phyloP scores from a whole-genome alignment of 2,329 filamentous ascomycete species.

The Epichloe typhina region DNA sequence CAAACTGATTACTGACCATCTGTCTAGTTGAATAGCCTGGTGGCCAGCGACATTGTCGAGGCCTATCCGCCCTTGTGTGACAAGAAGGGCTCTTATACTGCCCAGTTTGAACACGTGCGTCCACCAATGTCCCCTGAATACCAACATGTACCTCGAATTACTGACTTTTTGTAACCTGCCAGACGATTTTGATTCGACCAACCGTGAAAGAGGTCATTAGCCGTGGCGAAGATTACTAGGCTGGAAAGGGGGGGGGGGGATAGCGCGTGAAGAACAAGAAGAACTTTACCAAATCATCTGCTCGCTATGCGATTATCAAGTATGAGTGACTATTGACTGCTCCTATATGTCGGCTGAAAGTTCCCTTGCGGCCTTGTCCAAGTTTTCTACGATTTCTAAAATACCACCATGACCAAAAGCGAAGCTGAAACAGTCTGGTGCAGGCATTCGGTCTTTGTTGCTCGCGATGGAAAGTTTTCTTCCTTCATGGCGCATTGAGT shows the following conservation, averaged over 20 bases:
- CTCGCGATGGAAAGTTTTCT: no score
- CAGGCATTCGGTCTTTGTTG: no score
- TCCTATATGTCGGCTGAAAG: not conserved
- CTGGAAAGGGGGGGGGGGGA: constrained; percentile 5
- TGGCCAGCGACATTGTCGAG: constrained; percentile 72
- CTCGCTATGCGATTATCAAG: no score
- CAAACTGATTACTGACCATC: not conserved
- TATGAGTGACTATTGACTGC: no score
- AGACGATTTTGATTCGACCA: constrained; percentile 67
- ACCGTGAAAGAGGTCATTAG: constrained; percentile 81
- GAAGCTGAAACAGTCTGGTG: no score
- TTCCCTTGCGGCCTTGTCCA: constrained; percentile 4
- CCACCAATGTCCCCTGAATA: not conserved
- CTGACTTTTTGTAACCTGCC: constrained; percentile 4
- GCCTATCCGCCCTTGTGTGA: constrained; percentile 82
- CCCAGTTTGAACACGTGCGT: constrained; percentile 88
- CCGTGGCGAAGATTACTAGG: constrained; percentile 70
- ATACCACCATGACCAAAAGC: no score
- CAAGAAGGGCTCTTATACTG: constrained; percentile 88
- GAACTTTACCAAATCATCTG: not conserved
- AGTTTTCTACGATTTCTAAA: not conserved
- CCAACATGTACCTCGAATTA: not conserved
- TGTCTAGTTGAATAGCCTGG: constrained; percentile 66
- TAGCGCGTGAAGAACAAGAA: constrained; percentile 13
- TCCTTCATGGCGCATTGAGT: no score